Conservation (phyloP, 2,329 filamentous ascomycete species). For the Botryotinia globosa region DNA sequence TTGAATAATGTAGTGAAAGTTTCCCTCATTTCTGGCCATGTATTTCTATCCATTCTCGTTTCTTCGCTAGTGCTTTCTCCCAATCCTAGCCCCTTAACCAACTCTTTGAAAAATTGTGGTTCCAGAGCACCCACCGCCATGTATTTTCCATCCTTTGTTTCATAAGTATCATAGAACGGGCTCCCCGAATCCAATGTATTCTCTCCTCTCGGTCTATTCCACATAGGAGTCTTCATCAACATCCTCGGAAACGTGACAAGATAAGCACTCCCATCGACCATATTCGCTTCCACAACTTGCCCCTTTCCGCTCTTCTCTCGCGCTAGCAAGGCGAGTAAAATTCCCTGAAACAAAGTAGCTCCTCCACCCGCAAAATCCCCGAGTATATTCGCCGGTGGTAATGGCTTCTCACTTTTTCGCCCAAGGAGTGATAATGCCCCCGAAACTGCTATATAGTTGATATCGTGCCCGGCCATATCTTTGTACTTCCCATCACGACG, state of each 20-base stretch:
- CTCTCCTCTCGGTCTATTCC: conserved; percentile 62
- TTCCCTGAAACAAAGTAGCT: conserved; percentile 74
- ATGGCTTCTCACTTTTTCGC: conserved; percentile 64
- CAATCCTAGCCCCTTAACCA: conserved; percentile 67
- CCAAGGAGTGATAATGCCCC: conserved; percentile 78
- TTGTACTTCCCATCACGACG: conserved; percentile 81
- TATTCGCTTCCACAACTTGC: conserved; percentile 92
- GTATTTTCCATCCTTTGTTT: conserved; percentile 73
- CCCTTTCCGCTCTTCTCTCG: conserved; percentile 64
- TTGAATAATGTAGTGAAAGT: conserved; percentile 65
- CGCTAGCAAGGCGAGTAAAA: conserved; percentile 74
- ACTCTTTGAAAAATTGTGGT: conserved; percentile 72
- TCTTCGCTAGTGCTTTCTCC: conserved; percentile 49
- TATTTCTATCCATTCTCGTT: conserved; percentile 55
- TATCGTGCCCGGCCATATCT: conserved; percentile 90
- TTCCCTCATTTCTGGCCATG: conserved; percentile 65
- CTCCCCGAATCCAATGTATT: conserved; percentile 82
- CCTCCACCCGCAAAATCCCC: conserved; percentile 92
- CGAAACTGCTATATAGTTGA: conserved; percentile 90
- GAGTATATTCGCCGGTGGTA: conserved; percentile 78
- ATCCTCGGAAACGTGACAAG: conserved; percentile 76
- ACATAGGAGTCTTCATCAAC: conserved; percentile 59
- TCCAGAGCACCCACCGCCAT: conserved; percentile 91
- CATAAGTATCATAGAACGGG: conserved; percentile 88
- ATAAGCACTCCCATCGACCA: conserved; percentile 87